Conservation (phyloP, 1,139 yeast species). For the Yamadazyma mexicana region DNA sequence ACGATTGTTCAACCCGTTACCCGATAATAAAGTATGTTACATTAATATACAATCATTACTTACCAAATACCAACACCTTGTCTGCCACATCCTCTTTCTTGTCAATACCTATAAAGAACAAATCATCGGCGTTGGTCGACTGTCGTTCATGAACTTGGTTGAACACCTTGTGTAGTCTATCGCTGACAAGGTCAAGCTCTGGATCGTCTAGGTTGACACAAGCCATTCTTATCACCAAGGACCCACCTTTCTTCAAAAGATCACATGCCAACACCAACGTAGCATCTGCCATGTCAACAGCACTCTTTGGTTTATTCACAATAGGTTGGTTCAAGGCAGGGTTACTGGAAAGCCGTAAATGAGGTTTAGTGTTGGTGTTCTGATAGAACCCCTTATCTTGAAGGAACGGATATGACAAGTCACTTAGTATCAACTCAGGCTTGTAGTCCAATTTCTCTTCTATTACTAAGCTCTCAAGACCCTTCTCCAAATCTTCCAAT, state of each 20-base stretch:
- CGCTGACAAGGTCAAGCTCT: conserved; percentile 61
- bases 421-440: conserved; percentile 72
- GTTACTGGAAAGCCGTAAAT: conserved; percentile 31
- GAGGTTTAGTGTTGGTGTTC: conserved; percentile 78
- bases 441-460: conserved; percentile 19
- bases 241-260: conserved; percentile 66
- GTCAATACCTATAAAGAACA: conserved; percentile 65
- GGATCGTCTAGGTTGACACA: conserved; percentile 50
- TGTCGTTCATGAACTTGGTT: conserved; percentile 41
- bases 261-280: conserved; percentile 76
- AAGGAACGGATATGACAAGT: conserved; percentile 77
- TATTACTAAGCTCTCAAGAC: conserved; percentile 6
- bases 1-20: no score
- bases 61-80: conserved; percentile 44
- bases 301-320: conserved; percentile 26
- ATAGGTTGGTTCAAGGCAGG: conserved; percentile 27
- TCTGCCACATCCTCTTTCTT: conserved; percentile 46
- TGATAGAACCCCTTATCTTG: conserved; percentile 66
- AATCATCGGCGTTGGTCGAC: conserved; percentile 40
- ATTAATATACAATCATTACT: conserved; percentile 7
- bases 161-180: conserved; percentile 60
- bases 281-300: conserved; percentile 82
- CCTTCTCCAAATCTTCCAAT: conserved; percentile 16
- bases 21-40: conserved; percentile 7
- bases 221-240: conserved; percentile 70